Percentiles rank a stretch among this genome's conserved stretches.
These are phyloP conservation scores for Logfia minima DNA, from an alignment of 129 eudicot species.

Conservation along the genomic window DNA sequence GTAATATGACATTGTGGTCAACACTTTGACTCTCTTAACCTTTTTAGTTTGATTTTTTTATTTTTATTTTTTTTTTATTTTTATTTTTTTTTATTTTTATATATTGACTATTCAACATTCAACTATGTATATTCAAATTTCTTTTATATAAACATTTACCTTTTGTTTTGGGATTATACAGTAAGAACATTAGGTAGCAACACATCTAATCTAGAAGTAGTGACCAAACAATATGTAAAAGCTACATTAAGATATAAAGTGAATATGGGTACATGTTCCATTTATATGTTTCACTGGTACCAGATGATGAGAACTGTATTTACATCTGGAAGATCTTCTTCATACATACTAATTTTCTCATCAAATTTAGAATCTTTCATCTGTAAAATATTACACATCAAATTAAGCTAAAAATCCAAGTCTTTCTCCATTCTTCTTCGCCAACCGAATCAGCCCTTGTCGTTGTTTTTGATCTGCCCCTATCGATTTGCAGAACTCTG, in stretches of 20 bases:
- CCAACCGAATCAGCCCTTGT: conserved; percentile 92
- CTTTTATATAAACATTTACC: no score
- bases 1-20: no score
- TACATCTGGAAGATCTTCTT: conserved; percentile 36
- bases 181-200: not conserved
- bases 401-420: conserved; percentile 78
- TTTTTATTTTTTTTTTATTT: no score
- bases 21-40: no score
- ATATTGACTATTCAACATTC: no score
- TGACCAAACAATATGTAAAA: not conserved
- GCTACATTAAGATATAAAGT: not conserved
- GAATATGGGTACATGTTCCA: not conserved
- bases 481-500: conserved; percentile 92
- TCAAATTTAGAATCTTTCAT: conserved; percentile 16
- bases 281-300: not conserved
- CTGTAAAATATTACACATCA: conserved; percentile 28
- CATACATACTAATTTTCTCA: conserved; percentile 38
- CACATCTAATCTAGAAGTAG: not conserved
- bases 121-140: no score
- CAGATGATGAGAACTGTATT: conserved; percentile 36
- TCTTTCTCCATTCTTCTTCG: conserved; percentile 93
- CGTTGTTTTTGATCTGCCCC: conserved; percentile 96
- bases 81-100: no score
- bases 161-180: no score
- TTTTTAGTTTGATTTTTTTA: no score